Base-by-base conservation (phyloP, 176 grass and related monocot species). In the Chrysopogon serrulatus region DNA sequence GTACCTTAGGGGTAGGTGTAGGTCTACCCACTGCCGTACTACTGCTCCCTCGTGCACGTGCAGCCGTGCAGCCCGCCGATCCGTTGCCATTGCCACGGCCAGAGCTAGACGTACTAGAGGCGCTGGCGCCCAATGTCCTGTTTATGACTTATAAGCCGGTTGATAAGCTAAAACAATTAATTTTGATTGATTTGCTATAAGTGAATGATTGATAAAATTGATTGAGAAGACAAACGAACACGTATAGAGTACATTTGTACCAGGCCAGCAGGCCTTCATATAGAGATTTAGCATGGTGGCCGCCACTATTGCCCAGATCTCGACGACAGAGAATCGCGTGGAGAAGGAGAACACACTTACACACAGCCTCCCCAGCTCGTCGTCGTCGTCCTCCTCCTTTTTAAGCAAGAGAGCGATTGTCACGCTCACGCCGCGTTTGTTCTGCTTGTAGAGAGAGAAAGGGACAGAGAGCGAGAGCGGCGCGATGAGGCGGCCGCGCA, bases 401-500 rank as follows among this genome's bases (percentile, higher is more conserved):
- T 51, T 83, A 48, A 65, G n/a, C n/a, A n/a, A n/a, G n/a, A n/a
- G n/a, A n/a, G n/a, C n/a, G n/a, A n/a, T n/a, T n/a, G n/a, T n/a
- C n/a, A n/a, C n/a, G n/a, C n/a, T n/a, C n/a, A n/a, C n/a, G n/a
- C n/a, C n/a, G n/a, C n/a, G n/a, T n/a, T n/a, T n/a, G n/a, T n/a
- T n/a, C n/a, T n/a, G n/a, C n/a, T n/a, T n/a, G n/a, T n/a, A 37
- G 36, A 37, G 36, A 34, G 57, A 3, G 53, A 10, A 40, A 17
- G 37, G 23, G 40, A 30, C 28, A 3, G 45, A 1, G 60, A 10
- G 49, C 0, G 44, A 70, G 33, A 56, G 10, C 10, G 6, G 44
- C 18, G 7, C 65, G 26, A 83, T 90, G 88, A 86, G 79, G 79
- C 61, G 79, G 88, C 83, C 82, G 34, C 45, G 79, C 66, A 48